Evolutionary conservation across 2,329 filamentous ascomycete species (phyloP).

Genomic region (Aspergillus pseudoviridinutans): DNA sequence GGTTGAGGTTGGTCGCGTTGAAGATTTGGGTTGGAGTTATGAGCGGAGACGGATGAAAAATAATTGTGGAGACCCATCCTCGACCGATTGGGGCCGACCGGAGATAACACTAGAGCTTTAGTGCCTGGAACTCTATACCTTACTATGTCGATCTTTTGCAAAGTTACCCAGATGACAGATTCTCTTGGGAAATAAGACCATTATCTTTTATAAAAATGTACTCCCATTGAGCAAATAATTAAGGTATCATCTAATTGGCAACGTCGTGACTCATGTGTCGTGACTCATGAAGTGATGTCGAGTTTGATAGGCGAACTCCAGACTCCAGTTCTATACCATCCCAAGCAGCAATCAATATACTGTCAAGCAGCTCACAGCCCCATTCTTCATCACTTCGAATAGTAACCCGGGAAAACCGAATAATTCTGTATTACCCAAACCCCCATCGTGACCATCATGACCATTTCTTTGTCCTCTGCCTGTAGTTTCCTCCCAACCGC

Average conservation of each 20-base stretch:
- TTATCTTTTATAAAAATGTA: background rate
- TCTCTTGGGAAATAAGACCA: background rate
- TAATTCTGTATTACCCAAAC: slow-evolving; percentile 71
- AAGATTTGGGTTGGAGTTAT: background rate
- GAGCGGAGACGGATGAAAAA: background rate
- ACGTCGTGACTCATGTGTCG: background rate
- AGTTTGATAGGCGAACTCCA: background rate
- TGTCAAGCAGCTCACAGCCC: slow-evolving; percentile 81
- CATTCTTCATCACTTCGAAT: slow-evolving; percentile 94
- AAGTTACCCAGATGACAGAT: background rate
- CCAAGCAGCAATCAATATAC: slow-evolving; percentile 60
- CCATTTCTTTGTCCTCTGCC: slow-evolving; percentile 42
- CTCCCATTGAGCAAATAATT: background rate
- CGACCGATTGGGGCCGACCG: background rate
- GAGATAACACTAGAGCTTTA: too few species aligned
- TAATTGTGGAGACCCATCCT: background rate
- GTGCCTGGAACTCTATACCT: background rate
- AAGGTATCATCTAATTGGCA: background rate
- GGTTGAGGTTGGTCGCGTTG: background rate
- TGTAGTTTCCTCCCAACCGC: slow-evolving; percentile 76
- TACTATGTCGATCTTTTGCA: background rate
- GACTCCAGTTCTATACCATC: background rate
- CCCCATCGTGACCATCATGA: slow-evolving; percentile 45
- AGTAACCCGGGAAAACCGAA: slow-evolving; percentile 92
- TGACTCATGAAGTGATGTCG: background rate